These are phyloP conservation scores for Leccinum olivaceopallidum DNA, from an alignment of 768 basidiomycete species.

Conservation along the genomic window DNA sequence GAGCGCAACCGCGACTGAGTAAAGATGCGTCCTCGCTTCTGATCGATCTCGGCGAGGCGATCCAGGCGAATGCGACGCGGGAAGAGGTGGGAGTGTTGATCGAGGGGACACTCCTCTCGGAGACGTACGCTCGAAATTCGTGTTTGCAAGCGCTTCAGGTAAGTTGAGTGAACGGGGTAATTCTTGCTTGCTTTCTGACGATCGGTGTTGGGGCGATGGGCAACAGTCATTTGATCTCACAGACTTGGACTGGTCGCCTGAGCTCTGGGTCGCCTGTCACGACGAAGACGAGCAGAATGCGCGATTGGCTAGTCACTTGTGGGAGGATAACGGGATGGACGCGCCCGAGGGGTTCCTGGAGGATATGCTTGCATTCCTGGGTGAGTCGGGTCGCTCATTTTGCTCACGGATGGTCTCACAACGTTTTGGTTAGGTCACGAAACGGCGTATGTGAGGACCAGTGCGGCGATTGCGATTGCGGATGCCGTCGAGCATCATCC, in stretches of 20 bases:
- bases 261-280: conserved; percentile 85
- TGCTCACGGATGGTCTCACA: not conserved
- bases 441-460: conserved; percentile 75
- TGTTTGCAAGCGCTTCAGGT: conserved; percentile 93
- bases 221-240: conserved; percentile 89
- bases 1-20: conserved; percentile 73
- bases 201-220: not conserved
- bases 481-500: conserved; percentile 78
- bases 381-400: conserved; percentile 39
- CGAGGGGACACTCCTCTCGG: conserved; percentile 76
- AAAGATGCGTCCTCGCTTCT: conserved; percentile 84
- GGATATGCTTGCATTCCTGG: conserved; percentile 64
- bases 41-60: conserved; percentile 78
- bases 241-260: conserved; percentile 89
- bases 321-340: conserved; percentile 97
- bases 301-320: conserved; percentile 73
- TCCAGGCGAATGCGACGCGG: conserved; percentile 59
- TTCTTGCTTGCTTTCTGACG: not conserved
- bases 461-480: conserved; percentile 70
- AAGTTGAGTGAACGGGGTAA: conserved; percentile 7
- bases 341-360: conserved; percentile 64
- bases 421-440: conserved; percentile 58
- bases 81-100: conserved; percentile 70
- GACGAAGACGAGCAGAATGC: conserved; percentile 91
- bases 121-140: conserved; percentile 83